Conservation (phyloP, 306 rosid genomes). For the Calophaca sinica region DNA sequence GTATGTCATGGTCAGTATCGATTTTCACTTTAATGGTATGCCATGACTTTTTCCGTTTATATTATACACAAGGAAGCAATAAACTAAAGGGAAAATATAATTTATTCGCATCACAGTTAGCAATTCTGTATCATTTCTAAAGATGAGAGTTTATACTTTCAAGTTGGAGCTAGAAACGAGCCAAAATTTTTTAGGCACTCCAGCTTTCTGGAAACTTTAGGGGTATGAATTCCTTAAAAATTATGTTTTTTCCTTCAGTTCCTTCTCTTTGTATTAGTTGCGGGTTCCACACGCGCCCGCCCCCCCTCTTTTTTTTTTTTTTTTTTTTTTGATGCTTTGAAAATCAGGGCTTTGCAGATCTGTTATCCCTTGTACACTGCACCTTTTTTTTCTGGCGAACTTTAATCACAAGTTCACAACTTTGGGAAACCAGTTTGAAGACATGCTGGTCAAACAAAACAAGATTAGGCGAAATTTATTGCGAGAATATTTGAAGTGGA, state of each 20-base stretch:
- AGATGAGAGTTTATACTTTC: slow-evolving; percentile 44
- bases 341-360: slow-evolving; percentile 5
- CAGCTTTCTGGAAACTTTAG: slow-evolving; percentile 53
- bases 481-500: too few species aligned
- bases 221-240: slow-evolving; percentile 47
- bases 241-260: slow-evolving; percentile 24
- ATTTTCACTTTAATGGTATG: slow-evolving; percentile 42
- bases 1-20: slow-evolving; percentile 48
- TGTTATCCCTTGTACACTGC: too few species aligned
- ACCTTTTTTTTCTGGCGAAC: too few species aligned
- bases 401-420: too few species aligned
- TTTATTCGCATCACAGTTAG: slow-evolving; percentile 38
- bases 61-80: slow-evolving; percentile 42
- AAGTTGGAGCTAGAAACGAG: slow-evolving; percentile 60
- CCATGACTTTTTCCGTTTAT: slow-evolving; percentile 51
- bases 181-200: slow-evolving; percentile 77
- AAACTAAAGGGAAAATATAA: slow-evolving; percentile 8
- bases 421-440: too few species aligned
- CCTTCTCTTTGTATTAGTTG: slow-evolving; percentile 13
- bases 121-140: slow-evolving; percentile 46
- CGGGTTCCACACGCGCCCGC: not conserved
- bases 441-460: too few species aligned
- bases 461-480: too few species aligned
- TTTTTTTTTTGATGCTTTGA: not conserved
- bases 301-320: too few species aligned